Conservation (phyloP, 805 yeast species). For the Ascoidea rubescens region DNA sequence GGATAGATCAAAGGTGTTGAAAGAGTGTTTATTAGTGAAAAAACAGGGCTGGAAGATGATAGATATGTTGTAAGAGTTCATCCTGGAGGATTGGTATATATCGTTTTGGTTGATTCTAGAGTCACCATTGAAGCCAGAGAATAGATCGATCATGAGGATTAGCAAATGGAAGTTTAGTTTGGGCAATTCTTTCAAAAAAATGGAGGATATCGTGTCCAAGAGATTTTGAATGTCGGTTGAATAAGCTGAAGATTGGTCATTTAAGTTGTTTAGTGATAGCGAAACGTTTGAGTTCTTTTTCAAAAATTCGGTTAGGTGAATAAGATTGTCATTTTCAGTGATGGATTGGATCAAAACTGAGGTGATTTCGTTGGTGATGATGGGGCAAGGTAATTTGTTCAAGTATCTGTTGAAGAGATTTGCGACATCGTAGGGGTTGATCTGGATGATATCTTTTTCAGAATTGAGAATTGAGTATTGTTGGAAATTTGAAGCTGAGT, state of each 20-base stretch:
- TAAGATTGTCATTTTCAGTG: no score
- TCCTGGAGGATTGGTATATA: background rate
- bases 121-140: background rate
- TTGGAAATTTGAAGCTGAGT: no score
- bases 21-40: background rate
- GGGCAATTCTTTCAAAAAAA: no score
- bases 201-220: background rate
- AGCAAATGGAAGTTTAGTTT: background rate
- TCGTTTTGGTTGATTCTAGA: background rate
- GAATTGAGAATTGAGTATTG: no score
- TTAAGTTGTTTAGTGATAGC: no score
- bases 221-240: background rate
- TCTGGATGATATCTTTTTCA: no score
- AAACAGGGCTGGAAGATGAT: background rate
- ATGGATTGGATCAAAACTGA: no score
- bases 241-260: no score
- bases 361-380: background rate
- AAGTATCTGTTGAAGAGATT: no score
- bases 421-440: background rate
- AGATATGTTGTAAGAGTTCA: background rate
- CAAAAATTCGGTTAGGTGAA: background rate
- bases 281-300: background rate
- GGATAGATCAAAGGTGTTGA: no score
- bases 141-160: no score
- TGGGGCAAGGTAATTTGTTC: background rate